Evolutionary conservation across 2,329 filamentous ascomycete genomes (phyloP).

Genomic region (Ophiostoma ulmi): DNA sequence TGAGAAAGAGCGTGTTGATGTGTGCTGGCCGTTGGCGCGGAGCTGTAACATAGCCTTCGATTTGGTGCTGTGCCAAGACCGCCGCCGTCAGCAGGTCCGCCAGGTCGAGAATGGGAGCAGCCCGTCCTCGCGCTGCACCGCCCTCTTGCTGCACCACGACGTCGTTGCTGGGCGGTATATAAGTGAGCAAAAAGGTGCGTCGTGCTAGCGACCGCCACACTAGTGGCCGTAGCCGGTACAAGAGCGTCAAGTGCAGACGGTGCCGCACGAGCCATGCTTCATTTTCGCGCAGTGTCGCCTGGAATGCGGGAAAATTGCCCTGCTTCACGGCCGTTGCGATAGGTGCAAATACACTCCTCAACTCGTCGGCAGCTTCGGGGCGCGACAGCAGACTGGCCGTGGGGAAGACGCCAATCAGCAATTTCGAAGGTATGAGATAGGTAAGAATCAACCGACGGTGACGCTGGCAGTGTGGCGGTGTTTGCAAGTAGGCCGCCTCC

Average conservation of each 20-base stretch:
- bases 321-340: slow-evolving; percentile 66
- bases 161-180: slow-evolving; percentile 53
- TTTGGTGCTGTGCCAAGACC: slow-evolving; percentile 57
- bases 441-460: slow-evolving; percentile 78
- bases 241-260: slow-evolving; percentile 69
- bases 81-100: slow-evolving; percentile 61
- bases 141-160: slow-evolving; percentile 21
- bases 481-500: slow-evolving; percentile 73
- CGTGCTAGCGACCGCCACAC: slow-evolving; percentile 80
- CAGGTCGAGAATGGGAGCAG: slow-evolving; percentile 70
- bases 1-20: slow-evolving; percentile 49
- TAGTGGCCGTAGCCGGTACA: slow-evolving; percentile 71
- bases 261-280: slow-evolving; percentile 70
- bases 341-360: slow-evolving; percentile 64
- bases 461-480: slow-evolving; percentile 53
- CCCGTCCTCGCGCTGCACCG: slow-evolving; percentile 47
- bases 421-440: slow-evolving; percentile 75
- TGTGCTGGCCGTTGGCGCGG: slow-evolving; percentile 38
- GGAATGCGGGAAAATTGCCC: slow-evolving; percentile 67
- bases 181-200: slow-evolving; percentile 71
- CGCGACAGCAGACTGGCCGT: slow-evolving; percentile 59
- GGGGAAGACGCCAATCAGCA: slow-evolving; percentile 81
- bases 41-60: slow-evolving; percentile 52
- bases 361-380: slow-evolving; percentile 60
- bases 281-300: slow-evolving; percentile 59